Percentiles rank a stretch among this genome's conserved stretches.
phyloP scores from a whole-genome alignment of 2,329 filamentous ascomycete genomes.

The Diplodia seriata region DNA sequence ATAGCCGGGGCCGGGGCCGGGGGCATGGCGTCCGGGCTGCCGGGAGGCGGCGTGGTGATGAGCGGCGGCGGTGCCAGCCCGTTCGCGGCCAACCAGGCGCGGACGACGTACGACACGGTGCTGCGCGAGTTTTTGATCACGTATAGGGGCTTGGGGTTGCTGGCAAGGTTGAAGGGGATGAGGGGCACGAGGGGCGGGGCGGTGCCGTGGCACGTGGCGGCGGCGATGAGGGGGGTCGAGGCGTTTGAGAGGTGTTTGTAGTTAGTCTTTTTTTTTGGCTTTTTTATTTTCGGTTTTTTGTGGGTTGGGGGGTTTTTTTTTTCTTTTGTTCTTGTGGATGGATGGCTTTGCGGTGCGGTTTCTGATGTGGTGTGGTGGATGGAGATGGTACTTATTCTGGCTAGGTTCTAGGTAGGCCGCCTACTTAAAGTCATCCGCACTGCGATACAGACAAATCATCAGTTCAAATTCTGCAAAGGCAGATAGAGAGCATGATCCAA shows the following conservation, averaged over 20 bases:
- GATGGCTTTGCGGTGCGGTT: too few species aligned
- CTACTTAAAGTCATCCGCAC: too few species aligned
- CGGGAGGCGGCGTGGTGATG: background rate
- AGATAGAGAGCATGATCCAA: background rate
- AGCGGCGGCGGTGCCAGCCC: background rate
- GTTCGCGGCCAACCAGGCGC: constrained; percentile 31
- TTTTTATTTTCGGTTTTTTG: background rate
- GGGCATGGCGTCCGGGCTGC: constrained; percentile 35
- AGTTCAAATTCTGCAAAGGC: background rate
- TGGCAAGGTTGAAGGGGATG: constrained; percentile 71
- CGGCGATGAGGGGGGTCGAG: constrained; percentile 71
- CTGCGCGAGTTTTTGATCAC: constrained; percentile 73
- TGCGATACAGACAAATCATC: background rate
- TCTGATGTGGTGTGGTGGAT: too few species aligned
- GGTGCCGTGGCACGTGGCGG: constrained; percentile 80
- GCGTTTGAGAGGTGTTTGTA: constrained; percentile 55
- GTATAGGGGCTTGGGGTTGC: constrained; percentile 71
- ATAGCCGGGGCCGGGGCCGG: constrained; percentile 36
- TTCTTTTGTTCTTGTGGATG: too few species aligned
- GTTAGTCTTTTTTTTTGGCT: too few species aligned
- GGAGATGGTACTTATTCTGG: too few species aligned
- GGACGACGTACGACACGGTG: constrained; percentile 62
- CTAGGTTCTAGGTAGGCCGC: too few species aligned
- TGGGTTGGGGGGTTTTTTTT: too few species aligned
- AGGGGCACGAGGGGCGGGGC: constrained; percentile 63